These are phyloP conservation scores for Echeveria elegans DNA, from an alignment of 164 flowering plant species.

Conservation along the genomic window DNA sequence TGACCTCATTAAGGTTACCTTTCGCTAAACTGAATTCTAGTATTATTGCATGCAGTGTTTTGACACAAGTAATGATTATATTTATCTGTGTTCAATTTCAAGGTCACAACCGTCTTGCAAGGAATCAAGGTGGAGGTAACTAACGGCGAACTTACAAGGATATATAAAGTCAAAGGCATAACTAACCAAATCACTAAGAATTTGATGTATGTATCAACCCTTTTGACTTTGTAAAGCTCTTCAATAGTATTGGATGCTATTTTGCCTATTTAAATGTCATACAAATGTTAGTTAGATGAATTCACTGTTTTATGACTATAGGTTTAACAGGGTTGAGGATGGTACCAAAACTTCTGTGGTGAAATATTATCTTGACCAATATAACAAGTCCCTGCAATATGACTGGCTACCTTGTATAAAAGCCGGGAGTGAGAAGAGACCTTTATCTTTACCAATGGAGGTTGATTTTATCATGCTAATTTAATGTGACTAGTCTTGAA, in stretches of 20 bases:
- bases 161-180: slow-evolving; percentile 18
- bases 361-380: slow-evolving; percentile 29
- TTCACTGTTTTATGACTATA: slow-evolving; percentile 6
- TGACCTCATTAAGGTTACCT: slow-evolving; percentile 51
- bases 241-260: too few relatives aligned
- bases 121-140: slow-evolving; percentile 28
- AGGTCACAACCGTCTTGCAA: slow-evolving; percentile 30
- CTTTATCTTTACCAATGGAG: slow-evolving; percentile 44
- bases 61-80: neutral
- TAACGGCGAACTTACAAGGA: slow-evolving; percentile 11
- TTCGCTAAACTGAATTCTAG: too few relatives aligned
- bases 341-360: slow-evolving; percentile 20
- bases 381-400: slow-evolving; percentile 16
- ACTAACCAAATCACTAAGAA: slow-evolving; percentile 15
- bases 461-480: too few relatives aligned
- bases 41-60: too few relatives aligned
- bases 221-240: too few relatives aligned
- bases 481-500: too few relatives aligned
- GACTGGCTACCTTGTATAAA: slow-evolving; percentile 28
- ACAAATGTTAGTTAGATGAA: neutral
- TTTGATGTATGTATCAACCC: slow-evolving; percentile 17
- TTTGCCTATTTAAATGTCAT: too few relatives aligned
- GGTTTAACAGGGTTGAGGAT: slow-evolving; percentile 21
- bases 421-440: slow-evolving; percentile 33
- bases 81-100: too few relatives aligned